Evolutionary conservation across 768 basidiomycete genomes (phyloP).

Genomic region (Nidularia sp.): DNA sequence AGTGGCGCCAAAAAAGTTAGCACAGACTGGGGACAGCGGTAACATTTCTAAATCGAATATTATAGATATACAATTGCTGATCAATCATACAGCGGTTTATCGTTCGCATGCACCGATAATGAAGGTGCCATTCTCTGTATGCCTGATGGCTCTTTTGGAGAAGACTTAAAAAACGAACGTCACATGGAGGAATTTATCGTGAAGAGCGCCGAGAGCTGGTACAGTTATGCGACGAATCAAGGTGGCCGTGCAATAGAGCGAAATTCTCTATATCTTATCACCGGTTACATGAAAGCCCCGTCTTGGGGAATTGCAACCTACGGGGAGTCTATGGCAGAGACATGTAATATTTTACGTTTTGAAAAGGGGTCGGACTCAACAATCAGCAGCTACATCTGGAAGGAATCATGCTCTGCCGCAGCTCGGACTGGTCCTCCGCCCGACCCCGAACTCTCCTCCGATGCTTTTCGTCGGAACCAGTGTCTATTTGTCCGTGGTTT

Average conservation of each 20-base stretch:
- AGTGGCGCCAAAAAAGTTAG: neutral
- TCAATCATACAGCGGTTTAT: neutral
- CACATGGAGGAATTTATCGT: neutral
- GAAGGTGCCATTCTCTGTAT: neutral
- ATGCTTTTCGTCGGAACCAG: neutral
- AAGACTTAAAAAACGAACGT: neutral
- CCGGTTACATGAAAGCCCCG: neutral
- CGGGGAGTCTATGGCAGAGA: neutral
- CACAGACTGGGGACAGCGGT: neutral
- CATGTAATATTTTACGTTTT: neutral
- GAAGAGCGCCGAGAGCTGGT: neutral
- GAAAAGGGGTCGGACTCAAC: neutral
- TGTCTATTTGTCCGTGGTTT: neutral
- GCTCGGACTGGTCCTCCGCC: neutral
- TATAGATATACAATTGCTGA: neutral
- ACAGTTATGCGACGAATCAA: neutral
- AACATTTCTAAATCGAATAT: neutral
- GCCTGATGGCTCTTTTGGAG: neutral
- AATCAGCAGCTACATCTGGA: neutral
- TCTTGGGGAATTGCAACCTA: neutral
- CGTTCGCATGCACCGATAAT: neutral
- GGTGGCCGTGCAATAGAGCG: neutral
- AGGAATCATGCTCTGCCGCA: neutral
- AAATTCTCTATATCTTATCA: slow-evolving; percentile 1
- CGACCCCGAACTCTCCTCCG: neutral